Evolutionary conservation across 1,284 basidiomycete species (phyloP), one percentile per base, ranked within the genome.

Genomic region (Spongiforma sp.): DNA sequence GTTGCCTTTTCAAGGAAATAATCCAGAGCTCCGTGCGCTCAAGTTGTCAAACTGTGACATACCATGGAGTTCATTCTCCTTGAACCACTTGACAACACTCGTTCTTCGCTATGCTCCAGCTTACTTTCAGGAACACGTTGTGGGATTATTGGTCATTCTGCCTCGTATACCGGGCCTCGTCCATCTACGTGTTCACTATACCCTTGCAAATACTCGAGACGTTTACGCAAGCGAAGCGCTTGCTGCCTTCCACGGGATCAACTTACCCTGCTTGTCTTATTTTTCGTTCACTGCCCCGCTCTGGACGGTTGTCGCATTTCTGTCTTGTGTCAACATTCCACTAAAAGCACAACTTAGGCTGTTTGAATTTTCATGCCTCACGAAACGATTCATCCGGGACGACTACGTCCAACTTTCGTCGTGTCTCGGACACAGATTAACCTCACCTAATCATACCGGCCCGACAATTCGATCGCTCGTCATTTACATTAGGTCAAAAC

Each of bases 291-390:
- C 3, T 3, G 39, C 48, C 54, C 39, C 37, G 30, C 10, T 62
- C 39, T 59, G 57, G 6, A 52, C 57, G 21, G 36, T 32, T 30
- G 53, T 37, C 34, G 54, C 39, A 7, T 26, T 67, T 4, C 36
- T 65, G 32, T 37, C 57, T 46, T 46, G 50, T n/a, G 1, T 69
- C 11, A 43, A 64, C 21, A 36, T 57, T 19, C 37, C 55, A n/a
- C 26, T 26, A 14, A 37, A 19, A 24, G 11, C 60, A 33, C 1
- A 46, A 39, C 5, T 53, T 12, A 32, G 4, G 1, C 26, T 56
- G 36, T 15, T 10, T 32, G n/a, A 17, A 28, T 50, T 24, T 46
- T 21, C 5, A 37, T 37, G 36, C 36, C 36, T 21, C 41, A 43
- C 53, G 30, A 36, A n/a, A 15, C 14, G 6, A 21, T 41, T 4